These are phyloP conservation scores for Cyberlindnera bimundalis DNA, from an alignment of 805 yeast genomes.

Conservation along the genomic window DNA sequence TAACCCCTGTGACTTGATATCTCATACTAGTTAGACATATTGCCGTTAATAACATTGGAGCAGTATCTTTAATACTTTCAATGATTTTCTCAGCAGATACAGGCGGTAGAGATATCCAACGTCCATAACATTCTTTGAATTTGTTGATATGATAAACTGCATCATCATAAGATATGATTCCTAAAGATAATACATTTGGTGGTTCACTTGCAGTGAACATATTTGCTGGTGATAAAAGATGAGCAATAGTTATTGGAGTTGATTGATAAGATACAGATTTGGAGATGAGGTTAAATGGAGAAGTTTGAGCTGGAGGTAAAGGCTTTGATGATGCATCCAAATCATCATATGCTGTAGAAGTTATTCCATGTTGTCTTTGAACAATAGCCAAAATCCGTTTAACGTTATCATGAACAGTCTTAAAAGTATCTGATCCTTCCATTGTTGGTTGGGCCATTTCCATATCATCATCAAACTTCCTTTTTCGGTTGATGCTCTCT, in stretches of 20 bases:
- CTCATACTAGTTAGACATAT: conserved; percentile 63
- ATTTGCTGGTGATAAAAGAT: conserved; percentile 14
- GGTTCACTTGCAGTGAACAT: conserved; percentile 21
- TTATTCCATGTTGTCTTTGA: conserved; percentile 13
- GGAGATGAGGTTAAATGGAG: conserved; percentile 26
- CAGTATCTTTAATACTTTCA: conserved; percentile 42
- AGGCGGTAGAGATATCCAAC: conserved; percentile 73
- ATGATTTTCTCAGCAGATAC: conserved; percentile 47
- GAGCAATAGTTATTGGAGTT: conserved; percentile 18
- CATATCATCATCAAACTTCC: conserved; percentile 14
- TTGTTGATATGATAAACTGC: conserved; percentile 48
- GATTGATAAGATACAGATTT: conserved; percentile 17
- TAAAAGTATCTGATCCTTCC: conserved; percentile 13
- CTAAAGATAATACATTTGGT: conserved; percentile 47
- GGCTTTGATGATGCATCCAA: conserved; percentile 11
- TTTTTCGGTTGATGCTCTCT: conserved; percentile 11
- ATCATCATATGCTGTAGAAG: conserved; percentile 5
- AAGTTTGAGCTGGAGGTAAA: conserved; percentile 29
- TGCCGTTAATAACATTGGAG: conserved; percentile 63
- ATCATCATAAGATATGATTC: conserved; percentile 46
- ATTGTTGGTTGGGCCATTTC: conserved; percentile 12
- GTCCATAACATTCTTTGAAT: conserved; percentile 65
- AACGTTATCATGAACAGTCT: conserved; percentile 13
- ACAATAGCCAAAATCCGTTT: conserved; percentile 16
- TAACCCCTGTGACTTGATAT: conserved; percentile 31